Evolutionary conservation across 345 rosid genomes (phyloP), one percentile per base, ranked within the genome.

Genomic region (Citrus hindsii): DNA sequence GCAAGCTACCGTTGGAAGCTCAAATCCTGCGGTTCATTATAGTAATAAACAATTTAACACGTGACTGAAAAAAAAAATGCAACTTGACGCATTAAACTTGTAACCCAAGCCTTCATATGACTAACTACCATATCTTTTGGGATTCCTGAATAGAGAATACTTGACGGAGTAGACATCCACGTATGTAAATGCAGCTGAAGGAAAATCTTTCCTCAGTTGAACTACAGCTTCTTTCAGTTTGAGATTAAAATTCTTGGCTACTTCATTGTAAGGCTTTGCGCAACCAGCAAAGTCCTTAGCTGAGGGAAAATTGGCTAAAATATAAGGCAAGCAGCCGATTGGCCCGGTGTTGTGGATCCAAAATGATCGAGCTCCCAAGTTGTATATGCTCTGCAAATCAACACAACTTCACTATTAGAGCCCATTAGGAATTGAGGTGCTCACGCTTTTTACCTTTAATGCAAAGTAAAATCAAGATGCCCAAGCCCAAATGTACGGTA

Each of bases 271-370:
- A 42, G 81, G 80, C 69, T 28, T 84, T 9, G 78, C 89, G 67
- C 97, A 92, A 12, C 93, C 97, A 37, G 71, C 86, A 42, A 27
- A 8, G 71, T 92, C 92, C 51, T 67, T 78, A 2, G 83, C 79
- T 10, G 76, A 76, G 6, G 85, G 83, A 58, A 85, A 84, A 10
- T 40, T 21, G 21, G 67, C 76, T 13, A 89, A 56, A 67, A 79
- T 48, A 6, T 85, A 88, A 48, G 90, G 84, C 63, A 92, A 79
- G 67, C 97, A 90, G 5, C 97, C 93, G 32, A 90, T 81, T n/a
- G 97, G 97, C 35, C 94, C 94, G 10, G 97, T 92, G 77, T 85
- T 87, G 73, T 89, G 97, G 75, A 92, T 85, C 97, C 94, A 92
- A 78, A 87, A 92, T 32, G 87, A 80, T 58, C 90, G 84, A 1